Evolutionary conservation across 106 monocot genomes (phyloP).

Genomic region (Gastrodia elata): DNA sequence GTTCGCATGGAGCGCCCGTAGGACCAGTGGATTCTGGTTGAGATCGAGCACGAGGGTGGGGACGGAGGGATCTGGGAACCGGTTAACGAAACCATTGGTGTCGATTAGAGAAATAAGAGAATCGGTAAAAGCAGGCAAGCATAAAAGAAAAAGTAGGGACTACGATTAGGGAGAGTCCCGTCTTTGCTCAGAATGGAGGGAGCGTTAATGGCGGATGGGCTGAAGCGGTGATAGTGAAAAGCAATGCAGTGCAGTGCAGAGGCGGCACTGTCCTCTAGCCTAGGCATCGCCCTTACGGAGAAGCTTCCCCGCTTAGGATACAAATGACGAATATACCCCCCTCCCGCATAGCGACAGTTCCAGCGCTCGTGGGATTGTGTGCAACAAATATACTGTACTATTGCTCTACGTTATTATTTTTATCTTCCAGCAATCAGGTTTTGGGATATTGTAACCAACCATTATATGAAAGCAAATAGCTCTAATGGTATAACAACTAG

Average conservation of each 20-base stretch:
- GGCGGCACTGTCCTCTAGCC: not conserved
- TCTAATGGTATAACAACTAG: too few species aligned
- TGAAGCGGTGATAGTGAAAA: not conserved
- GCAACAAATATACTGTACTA: too few species aligned
- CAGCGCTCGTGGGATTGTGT: not conserved
- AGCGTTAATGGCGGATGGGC: not conserved
- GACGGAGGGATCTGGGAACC: constrained; percentile 18
- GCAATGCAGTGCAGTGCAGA: not conserved
- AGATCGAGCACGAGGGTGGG: constrained; percentile 13
- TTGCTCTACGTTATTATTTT: too few species aligned
- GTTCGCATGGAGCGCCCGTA: constrained; percentile 57
- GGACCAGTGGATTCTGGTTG: constrained; percentile 15
- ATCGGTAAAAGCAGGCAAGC: not conserved
- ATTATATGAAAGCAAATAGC: too few species aligned
- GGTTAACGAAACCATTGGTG: constrained; percentile 23
- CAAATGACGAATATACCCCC: not conserved
- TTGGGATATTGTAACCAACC: too few species aligned
- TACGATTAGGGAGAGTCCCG: not conserved
- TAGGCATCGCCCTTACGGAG: not conserved
- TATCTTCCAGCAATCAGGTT: too few species aligned
- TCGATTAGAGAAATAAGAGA: not conserved
- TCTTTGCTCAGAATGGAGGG: not conserved
- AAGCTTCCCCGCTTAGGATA: not conserved
- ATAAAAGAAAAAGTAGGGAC: not conserved
- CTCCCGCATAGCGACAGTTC: not conserved